Conservation (phyloP, 2,329 filamentous ascomycete genomes). For the Fusarium equiseti region DNA sequence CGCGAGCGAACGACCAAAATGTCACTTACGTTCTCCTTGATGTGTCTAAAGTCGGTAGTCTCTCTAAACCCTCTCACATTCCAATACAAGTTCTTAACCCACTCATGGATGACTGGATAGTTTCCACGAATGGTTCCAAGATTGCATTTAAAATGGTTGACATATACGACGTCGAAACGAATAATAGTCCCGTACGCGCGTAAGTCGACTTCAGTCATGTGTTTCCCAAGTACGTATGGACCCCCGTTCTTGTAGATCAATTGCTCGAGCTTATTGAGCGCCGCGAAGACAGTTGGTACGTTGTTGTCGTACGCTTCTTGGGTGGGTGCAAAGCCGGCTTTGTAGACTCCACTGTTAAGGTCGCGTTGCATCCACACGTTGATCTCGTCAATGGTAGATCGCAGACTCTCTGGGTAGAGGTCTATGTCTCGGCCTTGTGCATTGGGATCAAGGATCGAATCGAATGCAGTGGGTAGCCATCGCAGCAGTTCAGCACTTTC, state of each 20-base stretch:
- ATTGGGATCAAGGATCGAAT: slow-evolving; percentile 63
- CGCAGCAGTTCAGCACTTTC: slow-evolving; percentile 86
- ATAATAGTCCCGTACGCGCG: slow-evolving; percentile 73
- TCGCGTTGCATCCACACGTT: slow-evolving; percentile 75
- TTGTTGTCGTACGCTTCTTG: slow-evolving; percentile 75
- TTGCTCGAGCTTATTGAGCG: slow-evolving; percentile 72
- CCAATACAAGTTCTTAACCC: slow-evolving; percentile 79
- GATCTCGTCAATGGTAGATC: slow-evolving; percentile 69
- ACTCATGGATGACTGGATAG: slow-evolving; percentile 75
- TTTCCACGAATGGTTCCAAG: slow-evolving; percentile 72
- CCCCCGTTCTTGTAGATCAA: slow-evolving; percentile 61
- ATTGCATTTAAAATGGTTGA: slow-evolving; percentile 75
- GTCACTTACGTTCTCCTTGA: slow-evolving; percentile 67
- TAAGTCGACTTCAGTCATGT: slow-evolving; percentile 77
- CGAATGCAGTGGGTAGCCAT: slow-evolving; percentile 84
- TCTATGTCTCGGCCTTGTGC: slow-evolving; percentile 59
- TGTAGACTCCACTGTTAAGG: slow-evolving; percentile 63
- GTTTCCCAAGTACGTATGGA: slow-evolving; percentile 72
- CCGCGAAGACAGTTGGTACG: slow-evolving; percentile 70
- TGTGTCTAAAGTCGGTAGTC: slow-evolving; percentile 74
- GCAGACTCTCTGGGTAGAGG: slow-evolving; percentile 66
- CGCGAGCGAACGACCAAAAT: rapidly evolving
- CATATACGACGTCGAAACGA: slow-evolving; percentile 76
- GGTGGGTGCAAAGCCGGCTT: slow-evolving; percentile 73
- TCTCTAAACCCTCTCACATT: slow-evolving; percentile 63